Percentiles rank a stretch among this genome's conserved stretches.
Evolutionary conservation across 805 yeast genomes (phyloP).

Genomic region (Kodamaea kaohsiungensis): DNA sequence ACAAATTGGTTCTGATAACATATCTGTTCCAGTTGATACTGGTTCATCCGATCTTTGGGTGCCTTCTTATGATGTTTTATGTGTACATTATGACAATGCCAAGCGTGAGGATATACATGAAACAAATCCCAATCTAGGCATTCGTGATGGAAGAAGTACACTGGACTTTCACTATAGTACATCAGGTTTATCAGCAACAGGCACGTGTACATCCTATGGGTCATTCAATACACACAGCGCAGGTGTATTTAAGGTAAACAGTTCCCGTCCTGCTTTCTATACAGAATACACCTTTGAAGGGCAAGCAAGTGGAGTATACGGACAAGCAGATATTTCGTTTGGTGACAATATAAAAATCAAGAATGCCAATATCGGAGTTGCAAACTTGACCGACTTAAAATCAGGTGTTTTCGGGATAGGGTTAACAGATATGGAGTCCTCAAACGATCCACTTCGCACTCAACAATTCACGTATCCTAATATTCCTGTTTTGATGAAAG

Average conservation of each 20-base stretch:
- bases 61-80: neutral
- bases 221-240: neutral
- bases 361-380: neutral
- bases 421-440: neutral
- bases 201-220: neutral
- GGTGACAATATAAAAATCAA: neutral
- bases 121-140: too few species aligned
- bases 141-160: too few species aligned
- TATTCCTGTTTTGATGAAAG: slow-evolving; percentile 61
- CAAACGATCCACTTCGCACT: neutral
- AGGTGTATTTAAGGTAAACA: neutral
- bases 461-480: neutral
- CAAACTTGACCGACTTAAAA: neutral
- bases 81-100: neutral
- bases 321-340: neutral
- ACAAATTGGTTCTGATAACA: neutral
- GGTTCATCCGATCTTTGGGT: neutral
- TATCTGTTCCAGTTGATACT: neutral
- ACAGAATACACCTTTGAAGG: neutral
- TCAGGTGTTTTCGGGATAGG: neutral
- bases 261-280: neutral
- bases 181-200: neutral
- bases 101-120: neutral
- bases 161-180: neutral
- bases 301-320: neutral